Base-by-base conservation (phyloP, 2,329 filamentous ascomycete species). In the Neonectria ditissima region DNA sequence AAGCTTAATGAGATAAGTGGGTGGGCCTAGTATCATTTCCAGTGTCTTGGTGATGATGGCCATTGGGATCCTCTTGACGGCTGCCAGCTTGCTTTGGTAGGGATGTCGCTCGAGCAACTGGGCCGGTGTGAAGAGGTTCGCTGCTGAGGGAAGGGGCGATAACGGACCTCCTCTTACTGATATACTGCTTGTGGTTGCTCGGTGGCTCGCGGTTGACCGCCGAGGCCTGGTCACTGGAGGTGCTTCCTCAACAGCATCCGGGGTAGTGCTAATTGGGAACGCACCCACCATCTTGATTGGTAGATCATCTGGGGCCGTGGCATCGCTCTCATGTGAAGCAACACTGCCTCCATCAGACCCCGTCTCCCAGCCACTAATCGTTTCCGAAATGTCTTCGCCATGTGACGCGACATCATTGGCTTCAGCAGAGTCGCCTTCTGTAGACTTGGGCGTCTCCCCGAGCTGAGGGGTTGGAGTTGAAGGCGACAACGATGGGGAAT, bases 11-110 rank as follows among this genome's bases (percentile, higher is more conserved):
- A 97, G 85, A 71, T 94, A 89, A 16, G 90, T 87, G 0, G 94
- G 93, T n/a, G 93, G 93, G 0, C 92, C 89, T 14, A 97, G 81
- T 4, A 97, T 84, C 30, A 96, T 85, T 55, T 92, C 89, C 66
- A 87, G 89, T 0, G 93, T 94, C 78, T 92, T 94, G 59, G 90
- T 87, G 26, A 97, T 85, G 30, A 97, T 86, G 3, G 89, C 86
- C 54, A 87, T 69, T 11, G 74, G 73, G 18, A 73, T 58, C 16
- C 67, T 72, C 53, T 67, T 72, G 16, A 72, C 67, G 9, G 65
- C 61, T 43, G 71, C 70, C n/a, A 74, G 26, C 28, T 58, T 70
- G 58, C 63, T 74, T 41, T 63, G 59, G 37, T 66, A 66, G 3
- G 69, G 68, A 48, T 53, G 64, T 65, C 69, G 67, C 73, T 62